A percentile compares a stretch with the other conserved stretches of the same genome.
These are phyloP conservation scores for Nissolia schottii DNA, from an alignment of 306 rosid genomes.

Conservation along the genomic window DNA sequence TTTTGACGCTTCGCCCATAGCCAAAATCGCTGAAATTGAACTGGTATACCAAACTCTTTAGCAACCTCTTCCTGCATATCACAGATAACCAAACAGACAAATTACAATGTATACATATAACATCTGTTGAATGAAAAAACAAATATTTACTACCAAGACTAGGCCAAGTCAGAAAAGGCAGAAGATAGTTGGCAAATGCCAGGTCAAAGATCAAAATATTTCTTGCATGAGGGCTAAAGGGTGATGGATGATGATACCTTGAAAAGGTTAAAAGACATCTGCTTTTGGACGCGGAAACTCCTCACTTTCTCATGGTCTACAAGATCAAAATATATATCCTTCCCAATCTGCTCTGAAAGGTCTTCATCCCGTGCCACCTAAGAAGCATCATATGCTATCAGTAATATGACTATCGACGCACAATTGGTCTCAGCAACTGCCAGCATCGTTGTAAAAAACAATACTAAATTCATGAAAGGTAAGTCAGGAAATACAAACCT, in stretches of 20 bases:
- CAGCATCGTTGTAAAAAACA: neutral
- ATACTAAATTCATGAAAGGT: slow-evolving; percentile 5
- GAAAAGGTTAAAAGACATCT: slow-evolving; percentile 57
- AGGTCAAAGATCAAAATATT: neutral
- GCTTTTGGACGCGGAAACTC: slow-evolving; percentile 84
- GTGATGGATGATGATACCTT: slow-evolving; percentile 51
- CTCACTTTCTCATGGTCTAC: slow-evolving; percentile 93
- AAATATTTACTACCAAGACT: neutral
- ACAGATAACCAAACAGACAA: slow-evolving; percentile 11
- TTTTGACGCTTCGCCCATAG: slow-evolving; percentile 86
- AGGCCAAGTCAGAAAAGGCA: neutral
- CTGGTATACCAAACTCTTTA: slow-evolving; percentile 74
- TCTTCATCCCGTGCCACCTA: slow-evolving; percentile 87
- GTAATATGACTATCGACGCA: neutral
- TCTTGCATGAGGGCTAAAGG: neutral
- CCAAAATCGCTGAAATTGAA: slow-evolving; percentile 87
- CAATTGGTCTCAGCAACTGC: slow-evolving; percentile 8
- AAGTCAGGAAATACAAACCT: slow-evolving; percentile 43
- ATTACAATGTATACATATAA: too few species aligned
- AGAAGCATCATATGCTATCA: slow-evolving; percentile 12
- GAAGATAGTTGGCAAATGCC: neutral
- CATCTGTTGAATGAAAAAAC: neutral
- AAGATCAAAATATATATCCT: slow-evolving; percentile 84
- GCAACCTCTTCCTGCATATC: slow-evolving; percentile 79
- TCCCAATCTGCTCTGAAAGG: slow-evolving; percentile 76